Conservation (phyloP, 2,329 filamentous ascomycete species). For the Pezicula neosporulosa region DNA sequence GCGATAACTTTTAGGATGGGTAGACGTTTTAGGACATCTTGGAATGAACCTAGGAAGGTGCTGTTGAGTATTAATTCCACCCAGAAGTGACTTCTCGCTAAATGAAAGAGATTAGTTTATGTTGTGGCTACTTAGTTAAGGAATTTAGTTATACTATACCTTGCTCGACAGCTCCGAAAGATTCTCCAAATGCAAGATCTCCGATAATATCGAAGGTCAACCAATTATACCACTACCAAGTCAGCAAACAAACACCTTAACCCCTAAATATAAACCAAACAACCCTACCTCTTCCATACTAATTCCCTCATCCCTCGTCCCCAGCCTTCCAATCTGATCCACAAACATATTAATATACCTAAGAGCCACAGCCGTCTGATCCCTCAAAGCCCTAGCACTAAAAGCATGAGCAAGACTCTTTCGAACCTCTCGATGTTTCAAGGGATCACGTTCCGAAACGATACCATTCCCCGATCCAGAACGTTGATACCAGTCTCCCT, state of each 20-base stretch:
- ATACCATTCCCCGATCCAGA: not conserved
- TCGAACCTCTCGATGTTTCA: slow-evolving; percentile 8
- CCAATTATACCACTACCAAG: not conserved
- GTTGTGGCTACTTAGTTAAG: not conserved
- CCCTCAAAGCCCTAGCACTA: not conserved
- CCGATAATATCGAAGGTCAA: slow-evolving; percentile 37
- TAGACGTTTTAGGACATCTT: not conserved
- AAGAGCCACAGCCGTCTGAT: slow-evolving; percentile 51
- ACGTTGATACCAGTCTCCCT: not conserved
- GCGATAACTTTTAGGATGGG: not conserved
- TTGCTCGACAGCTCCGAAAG: slow-evolving; percentile 24
- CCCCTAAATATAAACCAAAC: not conserved
- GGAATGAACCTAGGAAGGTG: not conserved
- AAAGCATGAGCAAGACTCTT: slow-evolving; percentile 2
- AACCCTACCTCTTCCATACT: not conserved
- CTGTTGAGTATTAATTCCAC: not conserved
- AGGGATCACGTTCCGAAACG: slow-evolving; percentile 5
- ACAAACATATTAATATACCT: slow-evolving; percentile 82
- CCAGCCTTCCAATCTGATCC: slow-evolving; percentile 63
- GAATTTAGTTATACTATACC: not conserved
- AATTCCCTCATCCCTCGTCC: not conserved
- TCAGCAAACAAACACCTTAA: not conserved
- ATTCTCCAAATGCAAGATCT: slow-evolving; percentile 34
- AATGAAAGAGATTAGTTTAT: not conserved
- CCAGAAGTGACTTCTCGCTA: not conserved